Percentiles rank a stretch among this genome's conserved stretches.
phyloP scores from a whole-genome alignment of 1,284 basidiomycete genomes.

The Exsudoporus floridanus region DNA sequence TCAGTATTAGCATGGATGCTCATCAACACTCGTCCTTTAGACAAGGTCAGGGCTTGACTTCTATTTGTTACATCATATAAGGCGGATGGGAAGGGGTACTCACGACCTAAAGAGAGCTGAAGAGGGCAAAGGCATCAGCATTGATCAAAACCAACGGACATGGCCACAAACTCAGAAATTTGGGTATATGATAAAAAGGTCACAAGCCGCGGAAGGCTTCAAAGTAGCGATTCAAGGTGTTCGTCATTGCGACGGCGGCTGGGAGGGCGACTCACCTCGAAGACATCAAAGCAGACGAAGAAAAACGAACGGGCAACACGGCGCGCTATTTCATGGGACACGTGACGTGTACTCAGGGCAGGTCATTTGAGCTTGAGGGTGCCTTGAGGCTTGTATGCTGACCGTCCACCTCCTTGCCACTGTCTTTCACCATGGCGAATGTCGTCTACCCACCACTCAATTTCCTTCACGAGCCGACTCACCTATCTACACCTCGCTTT shows the following conservation, averaged over 20 bases:
- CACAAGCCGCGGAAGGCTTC: conserved; percentile 65
- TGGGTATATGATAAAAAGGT: conserved; percentile 75
- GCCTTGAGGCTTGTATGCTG: conserved; percentile 22
- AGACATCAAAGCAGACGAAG: conserved; percentile 28
- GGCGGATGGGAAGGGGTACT: conserved; percentile 34
- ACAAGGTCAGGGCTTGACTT: conserved; percentile 85
- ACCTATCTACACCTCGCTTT: conserved; percentile 62
- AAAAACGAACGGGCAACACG: conserved; percentile 27
- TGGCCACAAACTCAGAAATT: conserved; percentile 67
- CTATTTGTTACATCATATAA: conserved; percentile 68
- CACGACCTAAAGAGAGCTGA: conserved; percentile 30
- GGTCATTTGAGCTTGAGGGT: conserved; percentile 12
- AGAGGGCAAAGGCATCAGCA: conserved; percentile 9
- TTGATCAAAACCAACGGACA: conserved; percentile 1
- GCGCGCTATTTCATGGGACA: conserved; percentile 27
- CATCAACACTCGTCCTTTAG: conserved; percentile 70
- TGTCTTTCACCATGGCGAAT: conserved; percentile 59
- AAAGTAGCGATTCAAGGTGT: conserved; percentile 80
- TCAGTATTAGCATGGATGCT: conserved; percentile 85
- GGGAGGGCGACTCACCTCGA: conserved; percentile 23
- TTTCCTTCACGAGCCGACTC: conserved; percentile 60
- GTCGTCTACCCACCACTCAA: conserved; percentile 65
- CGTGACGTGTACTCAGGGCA: conserved; percentile 29
- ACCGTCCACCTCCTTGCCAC: conserved; percentile 27
- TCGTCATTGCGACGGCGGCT: conserved; percentile 50